Evolutionary conservation across 2,329 filamentous ascomycete genomes (phyloP), one percentile per base, ranked within the genome.

Genomic region (Penicillium sp.): DNA sequence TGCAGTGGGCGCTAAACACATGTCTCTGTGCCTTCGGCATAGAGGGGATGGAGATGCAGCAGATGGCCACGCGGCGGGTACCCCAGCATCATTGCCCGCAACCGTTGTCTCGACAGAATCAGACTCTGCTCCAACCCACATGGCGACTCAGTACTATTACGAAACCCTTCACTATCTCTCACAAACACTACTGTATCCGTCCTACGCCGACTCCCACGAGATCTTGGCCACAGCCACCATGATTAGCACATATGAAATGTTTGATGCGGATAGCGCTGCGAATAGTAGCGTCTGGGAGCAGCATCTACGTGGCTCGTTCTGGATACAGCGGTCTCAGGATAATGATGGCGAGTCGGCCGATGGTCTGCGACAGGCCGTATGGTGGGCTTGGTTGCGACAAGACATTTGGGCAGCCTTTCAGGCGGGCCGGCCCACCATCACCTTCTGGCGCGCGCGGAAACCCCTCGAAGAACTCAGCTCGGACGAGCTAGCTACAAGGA

Each of bases 321-420:
- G 80, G 77, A 83, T 83, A 15, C 76, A 82, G 51, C 68, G 79
- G 13, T 79, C 76, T 0, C 78, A 80, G 42, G 73, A 80, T 43
- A 80, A 80, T 45, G 74, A 83, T 46, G 80, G 79, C 2, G 78
- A 78, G 45, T 76, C 74, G 0, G 73, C 74, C 21, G 48, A 44
- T 0, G 77, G 78, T 0, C 67, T 83, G 0, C 70, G 76, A 37
- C 74, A 77, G 54, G 76, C 79, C 0, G 77, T 79, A 0, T 83
- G 80, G 81, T 84, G 81, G 80, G 75, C 77, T 0, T 84, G 80
- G 81, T 66, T 83, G 2, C 70, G 78, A 8, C 81, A 84, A 58
- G 81, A 84, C 56, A 73, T 81, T 0, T 83, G 80, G 80, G 80
- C 78, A 1, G 80, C 80, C 0, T 82, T 82, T 49, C 72, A 77